Evolutionary conservation across 2,329 filamentous ascomycete genomes (phyloP), one percentile per base, ranked within the genome.

Genomic region (Phialocephala sp.): DNA sequence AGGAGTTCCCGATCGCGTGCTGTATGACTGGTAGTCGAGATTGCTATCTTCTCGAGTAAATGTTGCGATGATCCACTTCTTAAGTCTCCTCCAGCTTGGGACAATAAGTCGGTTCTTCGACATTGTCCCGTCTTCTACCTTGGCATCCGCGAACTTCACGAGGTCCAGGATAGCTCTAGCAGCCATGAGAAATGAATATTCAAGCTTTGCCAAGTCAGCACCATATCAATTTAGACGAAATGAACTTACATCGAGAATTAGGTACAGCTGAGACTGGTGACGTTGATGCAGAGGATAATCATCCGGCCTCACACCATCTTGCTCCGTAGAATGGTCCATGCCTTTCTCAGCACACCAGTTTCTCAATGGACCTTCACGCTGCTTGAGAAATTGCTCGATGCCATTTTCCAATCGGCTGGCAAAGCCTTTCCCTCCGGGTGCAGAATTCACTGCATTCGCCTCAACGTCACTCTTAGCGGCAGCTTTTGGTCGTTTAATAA

Each of bases 121-220:
- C 74, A 90, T 83, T 57, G 88, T 89, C 1, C 89, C 89, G 68
- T 89, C 86, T 8, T 81, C 80, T 3, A 83, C 81, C 65, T 86
- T 86, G 3, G 79, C 77, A 67, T 93, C 89, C 1, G 87, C 88
- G 71, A 86, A 91, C 12, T 81, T 78, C 11, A 90, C 87, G 45
- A 92, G 83, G 5, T 85, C 82, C 24, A 89, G 79, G 4, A 91
- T 83, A 0, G 86, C 83, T 61, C 84, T 81, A 18, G 85, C 86
- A 1, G 87, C 80, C 45, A 50, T 50, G 8, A 50, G 45, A 20
- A 50, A 50, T 24, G 61, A 59, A n/a, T 63, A 63, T 50, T 63
- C 61, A 9, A 59, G 61, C 61, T 63, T 36, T 36, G 20, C 8
- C 27, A 32, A 41, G n/a, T 47, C 32, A 63, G 61, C 41, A 63